Evolutionary conservation across 805 yeast species (phyloP).

Genomic region (Ogataea ramenticola): DNA sequence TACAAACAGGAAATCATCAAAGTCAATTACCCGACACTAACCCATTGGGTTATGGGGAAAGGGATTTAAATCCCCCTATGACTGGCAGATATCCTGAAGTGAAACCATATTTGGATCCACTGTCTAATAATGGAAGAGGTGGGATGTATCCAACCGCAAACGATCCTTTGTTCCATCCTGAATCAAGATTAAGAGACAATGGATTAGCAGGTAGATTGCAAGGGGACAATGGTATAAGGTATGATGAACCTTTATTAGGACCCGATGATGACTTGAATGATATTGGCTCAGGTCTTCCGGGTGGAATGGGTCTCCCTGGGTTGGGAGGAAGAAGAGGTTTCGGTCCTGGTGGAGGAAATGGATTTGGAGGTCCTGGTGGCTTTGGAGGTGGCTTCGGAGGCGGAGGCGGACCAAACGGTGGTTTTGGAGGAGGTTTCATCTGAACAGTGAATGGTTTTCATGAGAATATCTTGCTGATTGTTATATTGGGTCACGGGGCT

Average conservation of each 20-base stretch:
- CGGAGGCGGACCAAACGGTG: conserved; percentile 2
- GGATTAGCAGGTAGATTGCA: conserved; percentile 12
- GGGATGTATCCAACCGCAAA: conserved; percentile 49
- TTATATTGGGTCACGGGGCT: too few species aligned
- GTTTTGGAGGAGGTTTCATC: conserved; percentile 4
- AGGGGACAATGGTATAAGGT: conserved; percentile 42
- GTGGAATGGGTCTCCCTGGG: conserved; percentile 22
- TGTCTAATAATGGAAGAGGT: conserved; percentile 22
- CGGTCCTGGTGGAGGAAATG: conserved; percentile 4
- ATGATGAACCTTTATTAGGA: conserved; percentile 43
- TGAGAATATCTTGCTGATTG: too few species aligned
- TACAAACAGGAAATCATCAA: conserved; percentile 9
- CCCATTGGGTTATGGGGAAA: conserved; percentile 34
- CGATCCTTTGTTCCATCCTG: conserved; percentile 41
- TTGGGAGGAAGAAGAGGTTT: conserved; percentile 1
- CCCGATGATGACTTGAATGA: conserved; percentile 36
- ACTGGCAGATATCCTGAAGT: conserved; percentile 33
- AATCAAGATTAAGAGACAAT: conserved; percentile 2
- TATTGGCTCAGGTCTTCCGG: conserved; percentile 40
- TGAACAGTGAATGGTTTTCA: too few species aligned
- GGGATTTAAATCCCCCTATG: conserved; percentile 38
- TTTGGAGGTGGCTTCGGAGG: conserved; percentile 1
- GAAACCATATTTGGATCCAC: conserved; percentile 38
- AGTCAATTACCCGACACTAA: conserved; percentile 12
- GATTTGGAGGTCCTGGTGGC: conserved; percentile 11